phyloP scores from a whole-genome alignment of 331 rosid species.

The Telfairia occidentalis region DNA sequence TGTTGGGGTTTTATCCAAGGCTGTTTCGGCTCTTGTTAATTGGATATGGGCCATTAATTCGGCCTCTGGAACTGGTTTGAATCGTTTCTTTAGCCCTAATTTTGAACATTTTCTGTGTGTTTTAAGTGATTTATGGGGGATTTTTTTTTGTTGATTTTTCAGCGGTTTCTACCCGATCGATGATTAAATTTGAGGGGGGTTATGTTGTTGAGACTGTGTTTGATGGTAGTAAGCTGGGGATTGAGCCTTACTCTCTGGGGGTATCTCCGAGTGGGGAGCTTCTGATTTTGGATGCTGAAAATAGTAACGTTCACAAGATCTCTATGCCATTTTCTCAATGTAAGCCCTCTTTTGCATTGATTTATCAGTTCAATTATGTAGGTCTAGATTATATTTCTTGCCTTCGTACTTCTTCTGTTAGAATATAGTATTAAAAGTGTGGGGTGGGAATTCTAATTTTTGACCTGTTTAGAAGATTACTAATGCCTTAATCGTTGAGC shows the following conservation, averaged over 20 bases:
- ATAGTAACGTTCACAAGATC: slow-evolving; percentile 69
- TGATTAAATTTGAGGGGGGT: slow-evolving; percentile 84
- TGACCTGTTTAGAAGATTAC: not conserved
- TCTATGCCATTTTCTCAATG: slow-evolving; percentile 53
- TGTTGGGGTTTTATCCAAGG: slow-evolving; percentile 64
- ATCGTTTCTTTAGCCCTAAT: slow-evolving; percentile 10
- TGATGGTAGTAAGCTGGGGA: slow-evolving; percentile 81
- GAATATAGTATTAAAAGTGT: not conserved
- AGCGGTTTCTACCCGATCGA: slow-evolving; percentile 57
- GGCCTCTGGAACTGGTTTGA: slow-evolving; percentile 38
- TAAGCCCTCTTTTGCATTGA: slow-evolving; percentile 26
- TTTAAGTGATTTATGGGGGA: not conserved
- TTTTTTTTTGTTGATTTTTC: slow-evolving; percentile 19
- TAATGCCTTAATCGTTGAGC: not conserved
- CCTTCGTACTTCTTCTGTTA: not conserved
- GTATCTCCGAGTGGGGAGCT: slow-evolving; percentile 62
- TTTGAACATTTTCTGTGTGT: not conserved
- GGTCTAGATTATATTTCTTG: not conserved
- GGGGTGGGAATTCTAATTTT: not conserved
- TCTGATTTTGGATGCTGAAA: slow-evolving; percentile 81
- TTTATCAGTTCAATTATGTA: not conserved
- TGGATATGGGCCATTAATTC: slow-evolving; percentile 67
- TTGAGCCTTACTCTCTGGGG: slow-evolving; percentile 70
- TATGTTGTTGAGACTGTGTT: slow-evolving; percentile 75
- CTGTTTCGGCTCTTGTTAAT: slow-evolving; percentile 56